phyloP scores from a whole-genome alignment of 2,329 filamentous ascomycete species.

The Ceratocystis diversiconidia region DNA sequence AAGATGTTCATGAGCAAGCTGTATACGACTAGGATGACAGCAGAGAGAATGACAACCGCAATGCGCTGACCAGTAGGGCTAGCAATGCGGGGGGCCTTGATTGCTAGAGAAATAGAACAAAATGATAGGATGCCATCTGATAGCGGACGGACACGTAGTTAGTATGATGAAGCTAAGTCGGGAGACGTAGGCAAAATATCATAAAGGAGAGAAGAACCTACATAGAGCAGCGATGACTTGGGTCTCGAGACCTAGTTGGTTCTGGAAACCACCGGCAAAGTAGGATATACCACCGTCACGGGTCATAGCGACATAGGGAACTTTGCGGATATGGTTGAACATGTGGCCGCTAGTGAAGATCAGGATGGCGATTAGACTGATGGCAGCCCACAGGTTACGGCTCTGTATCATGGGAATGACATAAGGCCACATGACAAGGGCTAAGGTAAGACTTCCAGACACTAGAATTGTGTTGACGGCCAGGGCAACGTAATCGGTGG shows the following conservation, averaged over 20 bases:
- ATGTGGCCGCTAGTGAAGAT: constrained; percentile 95
- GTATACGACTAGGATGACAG: constrained; percentile 67
- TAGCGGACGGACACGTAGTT: constrained; percentile 28
- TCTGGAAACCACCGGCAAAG: constrained; percentile 84
- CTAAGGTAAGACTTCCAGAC: constrained; percentile 53
- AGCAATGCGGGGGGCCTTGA: constrained; percentile 82
- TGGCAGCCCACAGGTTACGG: constrained; percentile 83
- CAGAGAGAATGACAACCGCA: constrained; percentile 66
- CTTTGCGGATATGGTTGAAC: constrained; percentile 97
- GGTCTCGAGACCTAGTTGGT: constrained; percentile 84
- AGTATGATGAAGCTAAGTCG: neutral
- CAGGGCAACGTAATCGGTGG: constrained; percentile 74
- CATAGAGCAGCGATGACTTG: constrained; percentile 90
- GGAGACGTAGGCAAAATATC: neutral
- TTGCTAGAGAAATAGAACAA: constrained; percentile 73
- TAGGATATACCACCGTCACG: constrained; percentile 77
- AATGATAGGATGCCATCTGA: constrained; percentile 67
- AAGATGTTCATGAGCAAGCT: constrained; percentile 91
- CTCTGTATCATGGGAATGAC: constrained; percentile 70
- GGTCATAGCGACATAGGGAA: constrained; percentile 79
- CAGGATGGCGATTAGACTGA: constrained; percentile 77
- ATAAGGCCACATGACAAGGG: constrained; percentile 62
- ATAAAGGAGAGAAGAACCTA: constrained; percentile 36
- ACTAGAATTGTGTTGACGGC: constrained; percentile 52
- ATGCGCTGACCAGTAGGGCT: constrained; percentile 67